These are phyloP conservation scores for Scutellaria galericulata DNA, from an alignment of 257 asterid genomes.

Conservation along the genomic window DNA sequence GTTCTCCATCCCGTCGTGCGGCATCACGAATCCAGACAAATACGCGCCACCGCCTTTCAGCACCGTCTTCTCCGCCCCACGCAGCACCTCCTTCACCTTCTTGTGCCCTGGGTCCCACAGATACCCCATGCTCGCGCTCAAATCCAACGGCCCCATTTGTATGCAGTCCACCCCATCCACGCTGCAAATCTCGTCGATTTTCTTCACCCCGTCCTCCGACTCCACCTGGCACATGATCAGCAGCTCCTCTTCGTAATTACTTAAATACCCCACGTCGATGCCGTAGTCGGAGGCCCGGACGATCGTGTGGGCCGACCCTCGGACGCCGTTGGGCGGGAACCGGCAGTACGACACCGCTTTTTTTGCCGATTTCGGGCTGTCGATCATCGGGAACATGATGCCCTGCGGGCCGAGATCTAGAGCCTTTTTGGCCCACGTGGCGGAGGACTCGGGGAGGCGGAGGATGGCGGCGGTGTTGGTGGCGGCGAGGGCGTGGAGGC, in stretches of 20 bases:
- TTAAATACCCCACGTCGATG: constrained; percentile 66
- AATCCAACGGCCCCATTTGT: constrained; percentile 89
- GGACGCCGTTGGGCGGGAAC: constrained; percentile 72
- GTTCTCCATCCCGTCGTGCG: constrained; percentile 58
- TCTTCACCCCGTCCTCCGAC: constrained; percentile 64
- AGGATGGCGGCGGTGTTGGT: constrained; percentile 70
- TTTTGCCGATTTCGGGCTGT: constrained; percentile 63
- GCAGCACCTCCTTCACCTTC: constrained; percentile 70
- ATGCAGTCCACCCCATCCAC: constrained; percentile 84
- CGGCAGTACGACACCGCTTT: constrained; percentile 78
- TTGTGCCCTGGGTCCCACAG: constrained; percentile 88
- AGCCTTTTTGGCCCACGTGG: constrained; percentile 81
- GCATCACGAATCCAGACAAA: constrained; percentile 81
- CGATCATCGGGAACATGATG: constrained; percentile 90
- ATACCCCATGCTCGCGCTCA: constrained; percentile 89
- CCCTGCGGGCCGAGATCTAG: constrained; percentile 94
- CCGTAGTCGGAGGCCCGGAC: constrained; percentile 84
- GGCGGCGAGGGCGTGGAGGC: constrained; percentile 78
- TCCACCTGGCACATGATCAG: constrained; percentile 86
- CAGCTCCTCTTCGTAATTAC: constrained; percentile 68
- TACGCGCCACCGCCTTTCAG: constrained; percentile 55
- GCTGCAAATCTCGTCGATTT: constrained; percentile 61
- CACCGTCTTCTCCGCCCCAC: constrained; percentile 67
- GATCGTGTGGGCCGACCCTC: constrained; percentile 85
- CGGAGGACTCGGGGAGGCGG: constrained; percentile 75